Evolutionary conservation across 1,139 yeast species (phyloP).

Genomic region (Saccharomyces hybrid): DNA sequence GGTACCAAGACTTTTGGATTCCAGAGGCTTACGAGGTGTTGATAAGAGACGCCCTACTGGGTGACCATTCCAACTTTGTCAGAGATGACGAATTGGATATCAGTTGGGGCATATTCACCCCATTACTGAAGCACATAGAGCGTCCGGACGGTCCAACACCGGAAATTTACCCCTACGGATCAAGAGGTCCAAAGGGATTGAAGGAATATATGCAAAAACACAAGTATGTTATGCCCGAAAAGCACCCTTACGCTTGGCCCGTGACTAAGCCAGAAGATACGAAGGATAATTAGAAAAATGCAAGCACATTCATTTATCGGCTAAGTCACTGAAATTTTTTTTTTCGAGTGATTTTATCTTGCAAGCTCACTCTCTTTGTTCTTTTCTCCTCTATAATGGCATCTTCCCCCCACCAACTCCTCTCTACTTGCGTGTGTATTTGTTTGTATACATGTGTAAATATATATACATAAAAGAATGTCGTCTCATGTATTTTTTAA

Average conservation of each 20-base stretch:
- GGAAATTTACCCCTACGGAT: constrained; percentile 72
- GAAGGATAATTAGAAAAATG: background rate
- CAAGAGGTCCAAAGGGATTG: constrained; percentile 75
- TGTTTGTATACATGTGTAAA: constrained; percentile 1
- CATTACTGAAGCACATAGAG: constrained; percentile 74
- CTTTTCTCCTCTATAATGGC: background rate
- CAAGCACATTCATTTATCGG: background rate
- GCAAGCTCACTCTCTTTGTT: background rate
- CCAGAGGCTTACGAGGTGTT: constrained; percentile 98
- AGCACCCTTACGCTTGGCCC: constrained; percentile 74
- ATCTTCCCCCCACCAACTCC: background rate
- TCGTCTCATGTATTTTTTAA: background rate
- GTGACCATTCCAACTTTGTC: constrained; percentile 94
- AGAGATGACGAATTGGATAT: constrained; percentile 95
- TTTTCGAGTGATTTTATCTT: background rate
- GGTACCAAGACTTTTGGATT: constrained; percentile 85
- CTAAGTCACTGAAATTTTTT: background rate
- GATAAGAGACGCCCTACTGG: constrained; percentile 81
- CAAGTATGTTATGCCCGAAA: constrained; percentile 58
- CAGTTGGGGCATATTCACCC: constrained; percentile 90
- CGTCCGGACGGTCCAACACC: constrained; percentile 57
- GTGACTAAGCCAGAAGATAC: constrained; percentile 47
- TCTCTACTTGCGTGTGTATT: background rate
- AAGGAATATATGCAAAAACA: constrained; percentile 54
- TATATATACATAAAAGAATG: background rate